Base-by-base conservation (phyloP, 2,329 filamentous ascomycete species). In the Pestalotiopsis sp. region DNA sequence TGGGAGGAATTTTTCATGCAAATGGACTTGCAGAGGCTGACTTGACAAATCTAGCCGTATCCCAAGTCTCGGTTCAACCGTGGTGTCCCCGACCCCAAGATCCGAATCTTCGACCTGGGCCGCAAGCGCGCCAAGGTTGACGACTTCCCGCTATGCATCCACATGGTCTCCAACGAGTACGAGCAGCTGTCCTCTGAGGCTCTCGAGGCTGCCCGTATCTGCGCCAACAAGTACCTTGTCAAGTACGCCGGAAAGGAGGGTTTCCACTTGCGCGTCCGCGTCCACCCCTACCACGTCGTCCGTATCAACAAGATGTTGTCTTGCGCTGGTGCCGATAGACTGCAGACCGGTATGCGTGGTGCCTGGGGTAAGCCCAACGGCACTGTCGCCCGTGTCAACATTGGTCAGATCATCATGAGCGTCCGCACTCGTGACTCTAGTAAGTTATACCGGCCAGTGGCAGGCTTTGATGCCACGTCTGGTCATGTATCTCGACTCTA, bases 251-350 rank as follows among this genome's bases (percentile, higher is more conserved):
- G 90, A 83, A 92, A 92, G 88, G 90, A 92, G 81, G 84, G 85
- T 81, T 92, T 92, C 89, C 90, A 92, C 83, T 85, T 92, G 77
- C 90, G 90, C 79, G 88, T 92, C 82, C 90, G 96, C 83, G 95
- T 94, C 82, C 96, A 99, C 91, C 96, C 96, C 77, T 99, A 93
- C 94, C 96, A 99, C 90, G 96, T 99, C 87, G 93, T 99, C 90
- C 96, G 96, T 87, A 99, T 99, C 95, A 99, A 99, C 94, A 99
- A 99, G 93, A 99, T 99, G 96, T 95, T 99, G 94, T 98, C 96
- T 83, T 99, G 96, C 86, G 96, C 96, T 82, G 96, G 96, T 91
- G 96, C 96, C 92, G 96, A 99, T 98, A 94, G 96, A 92, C 90
- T 99, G 86, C 96, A 99, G 88, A 99, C 96, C 79, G 96, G 96